These are phyloP conservation scores for Mangifera indica DNA, from an alignment of 345 rosid species.

Conservation along the genomic window DNA sequence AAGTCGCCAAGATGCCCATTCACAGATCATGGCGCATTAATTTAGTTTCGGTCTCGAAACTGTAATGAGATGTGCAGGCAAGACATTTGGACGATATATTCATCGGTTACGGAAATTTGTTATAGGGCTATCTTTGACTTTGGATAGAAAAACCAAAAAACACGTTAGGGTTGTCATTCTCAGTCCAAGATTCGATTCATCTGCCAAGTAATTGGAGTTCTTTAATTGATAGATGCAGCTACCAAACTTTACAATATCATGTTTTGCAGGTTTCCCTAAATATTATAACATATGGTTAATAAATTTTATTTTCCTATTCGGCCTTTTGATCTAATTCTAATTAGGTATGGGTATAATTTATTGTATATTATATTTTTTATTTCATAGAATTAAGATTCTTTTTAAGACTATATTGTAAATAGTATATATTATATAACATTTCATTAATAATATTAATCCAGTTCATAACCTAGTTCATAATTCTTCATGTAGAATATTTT, in stretches of 20 bases:
- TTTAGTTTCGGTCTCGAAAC: neutral
- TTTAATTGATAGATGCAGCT: neutral
- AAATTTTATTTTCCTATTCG: no score
- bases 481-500: no score
- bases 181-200: constrained; percentile 28
- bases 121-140: constrained; percentile 22
- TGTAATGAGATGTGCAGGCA: constrained; percentile 9
- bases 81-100: neutral
- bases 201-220: constrained; percentile 28
- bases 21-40: neutral
- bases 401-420: no score
- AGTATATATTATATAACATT: no score
- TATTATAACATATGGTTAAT: no score
- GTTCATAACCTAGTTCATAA: no score
- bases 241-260: constrained; percentile 9
- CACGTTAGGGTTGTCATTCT: constrained; percentile 26
- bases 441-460: no score
- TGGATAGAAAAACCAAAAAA: constrained; percentile 13
- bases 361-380: no score
- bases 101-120: neutral
- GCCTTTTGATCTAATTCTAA: no score
- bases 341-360: no score
- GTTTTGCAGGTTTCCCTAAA: constrained; percentile 14
- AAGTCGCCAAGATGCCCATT: constrained; percentile 1
- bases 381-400: no score